Evolutionary conservation across 2,329 filamentous ascomycete species (phyloP).

Genomic region (Aspergillus ustus): DNA sequence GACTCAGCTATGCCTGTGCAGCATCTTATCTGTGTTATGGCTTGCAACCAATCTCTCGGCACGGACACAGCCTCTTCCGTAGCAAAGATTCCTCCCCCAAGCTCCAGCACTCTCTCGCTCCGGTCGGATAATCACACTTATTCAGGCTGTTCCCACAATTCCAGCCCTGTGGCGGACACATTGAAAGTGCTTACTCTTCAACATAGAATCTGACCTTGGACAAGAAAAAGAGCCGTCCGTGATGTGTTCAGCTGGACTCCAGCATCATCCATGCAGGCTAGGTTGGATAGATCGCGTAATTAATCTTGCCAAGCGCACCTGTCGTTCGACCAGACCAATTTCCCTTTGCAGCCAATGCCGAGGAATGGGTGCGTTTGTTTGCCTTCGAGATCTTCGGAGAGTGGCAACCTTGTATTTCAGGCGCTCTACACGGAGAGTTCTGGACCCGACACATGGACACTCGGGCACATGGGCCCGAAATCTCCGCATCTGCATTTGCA

Average conservation of each 20-base stretch:
- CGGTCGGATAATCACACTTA: neutral
- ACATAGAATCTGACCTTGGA: neutral
- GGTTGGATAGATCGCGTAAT: neutral
- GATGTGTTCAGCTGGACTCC: neutral
- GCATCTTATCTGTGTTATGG: neutral
- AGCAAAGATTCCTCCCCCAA: neutral
- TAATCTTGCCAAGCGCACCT: neutral
- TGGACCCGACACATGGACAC: neutral
- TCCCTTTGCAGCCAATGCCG: neutral
- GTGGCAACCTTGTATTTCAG: neutral
- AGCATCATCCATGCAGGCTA: neutral
- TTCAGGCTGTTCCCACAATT: neutral
- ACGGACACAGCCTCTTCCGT: slow-evolving; percentile 13
- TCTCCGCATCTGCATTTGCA: neutral
- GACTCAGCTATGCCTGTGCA: slow-evolving; percentile 10
- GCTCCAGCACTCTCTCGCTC: neutral
- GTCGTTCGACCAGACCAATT: neutral
- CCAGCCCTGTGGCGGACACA: neutral
- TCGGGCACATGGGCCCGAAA: neutral
- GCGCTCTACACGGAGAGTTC: neutral
- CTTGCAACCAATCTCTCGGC: slow-evolving; percentile 11
- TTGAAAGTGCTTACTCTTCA: neutral
- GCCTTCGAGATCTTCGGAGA: neutral
- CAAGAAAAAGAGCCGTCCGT: neutral
- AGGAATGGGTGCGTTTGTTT: neutral